A percentile compares a stretch with the other conserved stretches of the same genome.
Conservation (phyloP, 2,329 filamentous ascomycete species). For the Sphaerostilbella broomeana region DNA sequence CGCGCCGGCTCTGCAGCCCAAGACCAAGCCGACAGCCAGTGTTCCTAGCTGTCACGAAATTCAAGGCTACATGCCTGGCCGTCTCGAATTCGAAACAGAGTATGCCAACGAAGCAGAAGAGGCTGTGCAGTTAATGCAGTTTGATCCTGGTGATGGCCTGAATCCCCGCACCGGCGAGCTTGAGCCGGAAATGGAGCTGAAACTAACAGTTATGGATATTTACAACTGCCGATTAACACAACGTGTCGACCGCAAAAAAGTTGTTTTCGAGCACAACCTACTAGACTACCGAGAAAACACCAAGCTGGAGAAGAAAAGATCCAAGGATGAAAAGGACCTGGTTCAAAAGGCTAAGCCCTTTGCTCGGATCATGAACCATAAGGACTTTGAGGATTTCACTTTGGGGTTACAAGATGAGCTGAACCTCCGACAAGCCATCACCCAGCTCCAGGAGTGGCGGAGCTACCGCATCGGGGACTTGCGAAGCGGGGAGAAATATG, state of each 20-base stretch:
- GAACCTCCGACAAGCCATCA: conserved; percentile 81
- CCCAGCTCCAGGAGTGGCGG: conserved; percentile 91
- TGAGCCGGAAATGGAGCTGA: conserved; percentile 94
- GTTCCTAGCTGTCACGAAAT: conserved; percentile 97
- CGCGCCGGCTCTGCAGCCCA: conserved; percentile 74
- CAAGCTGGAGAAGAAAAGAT: conserved; percentile 85
- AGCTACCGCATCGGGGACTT: conserved; percentile 77
- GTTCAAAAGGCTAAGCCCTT: conserved; percentile 94
- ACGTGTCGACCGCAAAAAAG: conserved; percentile 88
- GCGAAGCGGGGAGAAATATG: conserved; percentile 83
- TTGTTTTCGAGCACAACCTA: conserved; percentile 91
- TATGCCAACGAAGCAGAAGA: conserved; percentile 98
- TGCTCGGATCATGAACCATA: conserved; percentile 90
- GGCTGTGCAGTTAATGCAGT: conserved; percentile 96
- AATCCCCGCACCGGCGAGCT: conserved; percentile 77
- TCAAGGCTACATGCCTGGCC: conserved; percentile 96
- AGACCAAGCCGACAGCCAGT: conserved; percentile 92
- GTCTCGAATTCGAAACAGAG: conserved; percentile 94
- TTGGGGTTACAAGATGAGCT: conserved; percentile 84
- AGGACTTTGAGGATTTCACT: conserved; percentile 81
- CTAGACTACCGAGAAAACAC: conserved; percentile 91
- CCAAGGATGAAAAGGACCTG: conserved; percentile 88
- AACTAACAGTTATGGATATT: conserved; percentile 96
- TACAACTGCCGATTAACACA: conserved; percentile 91
- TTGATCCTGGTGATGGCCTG: conserved; percentile 89